phyloP scores from a whole-genome alignment of 2,329 filamentous ascomycete genomes.

The Hirsutella thompsonii region DNA sequence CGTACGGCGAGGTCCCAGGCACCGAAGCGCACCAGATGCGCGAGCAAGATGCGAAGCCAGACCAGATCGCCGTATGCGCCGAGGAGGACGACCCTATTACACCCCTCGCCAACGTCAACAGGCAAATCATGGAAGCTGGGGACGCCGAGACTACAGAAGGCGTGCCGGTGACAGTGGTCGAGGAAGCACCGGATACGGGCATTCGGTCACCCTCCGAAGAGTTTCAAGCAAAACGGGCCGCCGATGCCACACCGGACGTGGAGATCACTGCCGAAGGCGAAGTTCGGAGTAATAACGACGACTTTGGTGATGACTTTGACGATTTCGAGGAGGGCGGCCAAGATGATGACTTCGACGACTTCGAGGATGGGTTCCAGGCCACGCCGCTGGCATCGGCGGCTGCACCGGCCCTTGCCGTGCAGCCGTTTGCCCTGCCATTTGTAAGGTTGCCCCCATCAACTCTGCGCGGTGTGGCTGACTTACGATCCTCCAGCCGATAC shows the following conservation, averaged over 20 bases:
- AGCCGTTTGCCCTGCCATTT: slow-evolving; percentile 30
- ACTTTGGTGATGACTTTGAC: slow-evolving; percentile 48
- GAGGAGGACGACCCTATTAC: slow-evolving; percentile 13
- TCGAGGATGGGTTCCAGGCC: slow-evolving; percentile 57
- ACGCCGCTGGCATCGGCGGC: slow-evolving; percentile 14
- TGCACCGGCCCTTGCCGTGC: slow-evolving; percentile 18
- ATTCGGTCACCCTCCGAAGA: slow-evolving; percentile 29
- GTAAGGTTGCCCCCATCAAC: slow-evolving; percentile 18
- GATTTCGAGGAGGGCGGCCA: slow-evolving; percentile 48
- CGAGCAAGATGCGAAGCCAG: slow-evolving; percentile 43
- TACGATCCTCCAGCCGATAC: slow-evolving; percentile 41
- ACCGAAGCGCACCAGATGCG: slow-evolving; percentile 44
- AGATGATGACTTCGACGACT: slow-evolving; percentile 51
- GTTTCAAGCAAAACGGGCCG: slow-evolving; percentile 30
- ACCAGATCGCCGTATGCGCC: slow-evolving; percentile 41
- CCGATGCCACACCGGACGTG: slow-evolving; percentile 41
- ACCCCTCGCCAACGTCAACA: slow-evolving; percentile 8
- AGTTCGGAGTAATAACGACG: slow-evolving; percentile 23
- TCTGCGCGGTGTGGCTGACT: slow-evolving; percentile 2
- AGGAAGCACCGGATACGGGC: slow-evolving; percentile 32
- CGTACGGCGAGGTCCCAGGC: slow-evolving; percentile 49
- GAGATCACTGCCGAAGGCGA: slow-evolving; percentile 32
- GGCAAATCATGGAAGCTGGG: slow-evolving; percentile 6
- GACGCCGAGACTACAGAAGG: no score
- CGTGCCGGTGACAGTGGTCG: slow-evolving; percentile 31